Base-by-base conservation (phyloP, 495 filamentous ascomycete genomes). In the Podospora tetraspora region DNA sequence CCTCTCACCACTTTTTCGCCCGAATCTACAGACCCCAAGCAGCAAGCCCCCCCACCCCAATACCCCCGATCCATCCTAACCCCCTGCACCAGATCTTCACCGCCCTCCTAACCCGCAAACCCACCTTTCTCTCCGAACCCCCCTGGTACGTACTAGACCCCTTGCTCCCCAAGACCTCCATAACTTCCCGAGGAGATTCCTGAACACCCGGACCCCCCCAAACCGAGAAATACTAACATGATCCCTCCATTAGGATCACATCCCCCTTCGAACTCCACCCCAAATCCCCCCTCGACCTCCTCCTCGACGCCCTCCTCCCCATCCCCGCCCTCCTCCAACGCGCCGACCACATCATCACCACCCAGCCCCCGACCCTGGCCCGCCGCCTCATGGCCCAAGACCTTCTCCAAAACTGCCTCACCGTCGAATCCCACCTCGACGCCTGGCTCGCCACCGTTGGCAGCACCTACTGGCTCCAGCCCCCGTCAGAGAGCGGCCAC, bases 1-100 rank as follows among this genome's bases (percentile, higher is more conserved):
- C 82, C 4, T 73, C 76, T 10, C 82, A 84, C 67, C 81, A 84
- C 70, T 84, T 83, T 68, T 83, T 83, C 61, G 80, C 76, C 24
- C 78, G 82, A 2, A 77, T 83, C 23, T 84, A 80, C 57, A 79
- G 81, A 9, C 80, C 74, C 43, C 78, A 69, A 56, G 80, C 79
- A 29, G 82, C 80, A 70, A 69, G 81, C 19, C 19, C 23, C 1
- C 22, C 37, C 57, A 1, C 29, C 10, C 1, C 24, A 37, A 16
- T 59, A 8, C 12, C 11, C 16, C 19, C 34, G 13, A 58, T 23
- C 9, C 30, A 30, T 30, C 63, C 52, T 66, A 21, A 21, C 25
- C 12, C 37, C 23, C 25, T 22, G 12, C 2, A 16, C 67, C 37
- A 84, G 81, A 79, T 83, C 59, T 75, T 76, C 68, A 70, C 79